Percentiles rank a stretch among this genome's conserved stretches.
These are phyloP conservation scores for Patellifolia procumbens DNA, from an alignment of 179 eudicot species.

Conservation along the genomic window DNA sequence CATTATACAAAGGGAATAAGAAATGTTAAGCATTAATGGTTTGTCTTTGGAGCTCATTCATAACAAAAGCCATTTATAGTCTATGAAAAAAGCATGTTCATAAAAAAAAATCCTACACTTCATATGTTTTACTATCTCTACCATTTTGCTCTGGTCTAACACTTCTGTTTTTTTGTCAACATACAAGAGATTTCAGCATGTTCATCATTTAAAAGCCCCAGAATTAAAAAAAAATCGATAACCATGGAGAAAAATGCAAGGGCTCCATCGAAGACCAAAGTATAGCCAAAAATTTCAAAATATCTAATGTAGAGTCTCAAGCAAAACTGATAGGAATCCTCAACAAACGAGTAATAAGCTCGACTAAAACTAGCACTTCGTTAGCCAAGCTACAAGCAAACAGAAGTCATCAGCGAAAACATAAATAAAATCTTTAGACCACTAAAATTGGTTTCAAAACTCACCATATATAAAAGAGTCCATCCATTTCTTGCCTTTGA, in stretches of 20 bases:
- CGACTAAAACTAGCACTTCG: neutral
- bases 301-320: neutral
- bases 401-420: conserved; percentile 2
- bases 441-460: conserved; percentile 28
- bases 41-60: no score
- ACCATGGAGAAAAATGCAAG: neutral
- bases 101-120: neutral
- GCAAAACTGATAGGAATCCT: neutral
- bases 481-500: conserved; percentile 80
- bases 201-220: neutral
- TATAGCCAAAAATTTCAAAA: neutral
- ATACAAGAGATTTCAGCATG: no score
- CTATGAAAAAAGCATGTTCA: neutral
- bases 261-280: neutral
- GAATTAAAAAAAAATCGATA: neutral
- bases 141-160: no score
- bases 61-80: no score
- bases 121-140: no score
- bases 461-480: conserved; percentile 74
- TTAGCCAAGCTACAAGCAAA: conserved; percentile 6
- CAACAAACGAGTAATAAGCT: neutral
- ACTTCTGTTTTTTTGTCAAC: no score
- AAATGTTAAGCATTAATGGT: no score
- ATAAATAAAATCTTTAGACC: neutral
- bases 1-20: no score